Conservation (phyloP, 345 rosid species). For the Luvunga scandens region DNA sequence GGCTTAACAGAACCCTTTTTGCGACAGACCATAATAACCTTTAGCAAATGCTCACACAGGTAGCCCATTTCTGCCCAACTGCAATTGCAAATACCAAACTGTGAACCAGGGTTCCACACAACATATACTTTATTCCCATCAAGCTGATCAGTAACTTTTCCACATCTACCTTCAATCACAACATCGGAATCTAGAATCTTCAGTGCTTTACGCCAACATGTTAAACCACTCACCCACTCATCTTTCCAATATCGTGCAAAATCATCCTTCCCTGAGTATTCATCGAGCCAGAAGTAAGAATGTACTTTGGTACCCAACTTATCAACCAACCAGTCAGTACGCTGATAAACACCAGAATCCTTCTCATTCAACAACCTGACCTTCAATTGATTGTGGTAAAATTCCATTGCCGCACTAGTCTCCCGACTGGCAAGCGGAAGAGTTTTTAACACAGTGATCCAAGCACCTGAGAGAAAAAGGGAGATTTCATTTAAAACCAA, state of each 20-base stretch:
- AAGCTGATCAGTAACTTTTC: constrained; percentile 54
- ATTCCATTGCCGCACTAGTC: constrained; percentile 85
- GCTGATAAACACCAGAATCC: constrained; percentile 59
- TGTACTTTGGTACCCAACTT: constrained; percentile 90
- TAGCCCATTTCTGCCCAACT: constrained; percentile 80
- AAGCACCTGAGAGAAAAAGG: constrained; percentile 44
- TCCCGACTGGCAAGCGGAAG: constrained; percentile 87
- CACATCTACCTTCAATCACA: constrained; percentile 47
- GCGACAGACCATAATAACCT: constrained; percentile 44
- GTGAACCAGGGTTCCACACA: constrained; percentile 83
- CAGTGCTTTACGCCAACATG: constrained; percentile 75
- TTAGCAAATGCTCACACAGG: constrained; percentile 77
- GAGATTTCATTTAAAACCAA: not conserved
- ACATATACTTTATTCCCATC: constrained; percentile 51
- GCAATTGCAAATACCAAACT: constrained; percentile 74
- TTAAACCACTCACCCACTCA: constrained; percentile 88
- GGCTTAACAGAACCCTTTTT: constrained; percentile 38
- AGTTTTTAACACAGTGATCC: constrained; percentile 56
- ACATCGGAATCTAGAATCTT: constrained; percentile 72
- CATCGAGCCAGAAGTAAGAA: constrained; percentile 97
- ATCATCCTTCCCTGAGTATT: constrained; percentile 70
- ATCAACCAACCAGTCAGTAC: constrained; percentile 93
- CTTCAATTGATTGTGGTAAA: constrained; percentile 81
- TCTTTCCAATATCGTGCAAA: constrained; percentile 82
- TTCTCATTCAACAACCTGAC: constrained; percentile 75